These are phyloP conservation scores for Metarhizium anisopliae DNA, from an alignment of 2,329 filamentous ascomycete species.

Conservation along the genomic window DNA sequence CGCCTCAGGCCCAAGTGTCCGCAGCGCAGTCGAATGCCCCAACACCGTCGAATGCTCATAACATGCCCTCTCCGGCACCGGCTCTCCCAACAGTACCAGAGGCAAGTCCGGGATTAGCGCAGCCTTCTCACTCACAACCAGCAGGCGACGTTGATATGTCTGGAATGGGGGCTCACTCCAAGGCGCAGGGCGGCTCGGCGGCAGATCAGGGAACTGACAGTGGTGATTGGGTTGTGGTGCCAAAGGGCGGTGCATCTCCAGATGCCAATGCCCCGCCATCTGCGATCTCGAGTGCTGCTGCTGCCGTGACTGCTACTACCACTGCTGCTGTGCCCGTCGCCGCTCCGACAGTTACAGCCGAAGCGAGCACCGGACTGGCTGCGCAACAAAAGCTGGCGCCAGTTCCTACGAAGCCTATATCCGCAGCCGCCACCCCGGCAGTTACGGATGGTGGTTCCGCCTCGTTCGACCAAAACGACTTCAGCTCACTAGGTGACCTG, in stretches of 20 bases:
- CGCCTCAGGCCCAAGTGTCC: conserved; percentile 51
- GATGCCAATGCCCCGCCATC: conserved; percentile 18
- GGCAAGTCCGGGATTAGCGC: conserved; percentile 11
- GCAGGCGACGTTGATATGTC: conserved; percentile 40
- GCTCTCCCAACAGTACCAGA: neutral
- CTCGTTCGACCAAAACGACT: conserved; percentile 48
- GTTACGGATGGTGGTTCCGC: conserved; percentile 32
- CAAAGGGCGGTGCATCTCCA: conserved; percentile 47
- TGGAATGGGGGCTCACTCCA: conserved; percentile 32
- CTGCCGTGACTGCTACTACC: neutral
- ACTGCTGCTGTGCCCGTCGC: neutral
- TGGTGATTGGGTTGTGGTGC: conserved; percentile 69
- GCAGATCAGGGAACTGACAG: conserved; percentile 41
- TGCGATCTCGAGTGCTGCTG: neutral
- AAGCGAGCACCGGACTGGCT: neutral
- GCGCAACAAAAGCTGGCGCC: conserved; percentile 13
- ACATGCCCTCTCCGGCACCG: conserved; percentile 33
- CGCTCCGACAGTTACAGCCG: neutral
- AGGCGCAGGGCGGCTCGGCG: conserved; percentile 31
- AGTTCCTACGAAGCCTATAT: conserved; percentile 26
- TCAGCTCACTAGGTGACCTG: conserved; percentile 53
- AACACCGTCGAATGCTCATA: conserved; percentile 42
- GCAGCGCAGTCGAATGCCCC: conserved; percentile 45
- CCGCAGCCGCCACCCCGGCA: conserved; percentile 35
- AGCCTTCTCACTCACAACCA: conserved; percentile 4